Base-by-base conservation (phyloP, 2,329 filamentous ascomycete species). In the Cercospora berteroae region DNA sequence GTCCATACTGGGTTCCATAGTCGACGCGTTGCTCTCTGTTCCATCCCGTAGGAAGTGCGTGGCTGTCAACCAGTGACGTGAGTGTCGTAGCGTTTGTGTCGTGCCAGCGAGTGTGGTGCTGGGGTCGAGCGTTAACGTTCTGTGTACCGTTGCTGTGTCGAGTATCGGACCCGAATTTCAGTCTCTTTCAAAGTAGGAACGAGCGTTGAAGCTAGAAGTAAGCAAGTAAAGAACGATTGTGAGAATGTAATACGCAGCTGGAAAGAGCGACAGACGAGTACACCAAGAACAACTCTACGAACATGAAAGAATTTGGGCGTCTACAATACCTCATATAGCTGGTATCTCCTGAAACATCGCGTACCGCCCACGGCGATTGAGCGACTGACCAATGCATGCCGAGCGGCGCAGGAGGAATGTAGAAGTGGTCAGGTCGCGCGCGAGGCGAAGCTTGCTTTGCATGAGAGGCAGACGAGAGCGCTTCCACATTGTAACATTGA, bases 371-470 rank as follows among this genome's bases (percentile, higher is more conserved):
- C 61, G 2, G 29, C 61, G 62, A 42, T 8, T 8, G 16, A 42
- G 3, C 36, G 18, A 33, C 8, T n/a, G 7, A 12, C 20, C 57
- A 29, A 48, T 63, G 50, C 61, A 57, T 63, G 52, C 61, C 61
- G 52, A 29, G 50, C 48, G 31, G 25, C 50, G 61, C 61, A 58
- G 50, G 31, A 57, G 52, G 61, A 57, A 64, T 58, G 61, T 44
- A 25, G 25, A 58, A 23, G 16, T 63, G 60, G 20, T 16, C 18
- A 52, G 20, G 48, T 20, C 20, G 44, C 18, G 44, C 44, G 36
- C 59, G 59, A 48, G 23, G 13, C 42, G 61, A 33, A 23, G 52
- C n/a, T n/a, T 29, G 52, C 31, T 44, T 8, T n/a, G 61, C 52
- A 64, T 27, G 16, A n/a, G 42, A 16, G 20, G 60, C 29, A 57